Conservation (phyloP, 345 rosid genomes). For the Iberis pinnata region DNA sequence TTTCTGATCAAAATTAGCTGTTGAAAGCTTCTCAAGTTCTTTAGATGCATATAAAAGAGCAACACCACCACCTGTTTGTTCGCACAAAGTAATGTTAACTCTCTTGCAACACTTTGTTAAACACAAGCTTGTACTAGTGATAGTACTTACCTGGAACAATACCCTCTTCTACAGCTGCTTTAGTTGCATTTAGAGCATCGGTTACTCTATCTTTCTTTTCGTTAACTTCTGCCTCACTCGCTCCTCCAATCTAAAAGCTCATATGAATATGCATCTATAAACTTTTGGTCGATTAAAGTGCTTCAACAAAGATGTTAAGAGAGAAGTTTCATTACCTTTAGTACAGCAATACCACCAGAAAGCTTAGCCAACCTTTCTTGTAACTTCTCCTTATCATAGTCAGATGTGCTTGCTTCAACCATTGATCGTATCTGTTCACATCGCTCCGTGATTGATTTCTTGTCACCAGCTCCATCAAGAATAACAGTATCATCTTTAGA, state of each 20-base stretch:
- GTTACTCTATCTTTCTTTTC: conserved; percentile 96
- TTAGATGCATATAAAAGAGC: conserved; percentile 89
- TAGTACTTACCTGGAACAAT: conserved; percentile 69
- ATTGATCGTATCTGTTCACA: conserved; percentile 81
- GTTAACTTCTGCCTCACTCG: conserved; percentile 86
- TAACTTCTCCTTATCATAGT: conserved; percentile 86
- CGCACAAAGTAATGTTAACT: background rate
- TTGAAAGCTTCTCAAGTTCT: conserved; percentile 75
- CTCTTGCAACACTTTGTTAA: background rate
- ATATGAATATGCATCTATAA: conserved; percentile 3
- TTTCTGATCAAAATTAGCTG: conserved; percentile 89
- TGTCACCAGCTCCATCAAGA: conserved; percentile 97
- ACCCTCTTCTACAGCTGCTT: conserved; percentile 99
- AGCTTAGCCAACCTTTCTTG: conserved; percentile 94
- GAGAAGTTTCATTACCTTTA: conserved; percentile 52
- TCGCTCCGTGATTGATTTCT: conserved; percentile 76
- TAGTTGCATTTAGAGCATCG: conserved; percentile 93
- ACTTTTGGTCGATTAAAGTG: background rate
- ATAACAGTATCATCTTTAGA: conserved; percentile 90
- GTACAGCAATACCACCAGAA: conserved; percentile 93
- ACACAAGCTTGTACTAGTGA: background rate
- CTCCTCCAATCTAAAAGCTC: conserved; percentile 80
- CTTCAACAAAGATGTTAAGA: conserved; percentile 7
- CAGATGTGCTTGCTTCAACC: conserved; percentile 77
- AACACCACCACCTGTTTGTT: conserved; percentile 74